phyloP scores from a whole-genome alignment of 192 early-diverging fungal genomes.

The Linnemannia elongata region DNA sequence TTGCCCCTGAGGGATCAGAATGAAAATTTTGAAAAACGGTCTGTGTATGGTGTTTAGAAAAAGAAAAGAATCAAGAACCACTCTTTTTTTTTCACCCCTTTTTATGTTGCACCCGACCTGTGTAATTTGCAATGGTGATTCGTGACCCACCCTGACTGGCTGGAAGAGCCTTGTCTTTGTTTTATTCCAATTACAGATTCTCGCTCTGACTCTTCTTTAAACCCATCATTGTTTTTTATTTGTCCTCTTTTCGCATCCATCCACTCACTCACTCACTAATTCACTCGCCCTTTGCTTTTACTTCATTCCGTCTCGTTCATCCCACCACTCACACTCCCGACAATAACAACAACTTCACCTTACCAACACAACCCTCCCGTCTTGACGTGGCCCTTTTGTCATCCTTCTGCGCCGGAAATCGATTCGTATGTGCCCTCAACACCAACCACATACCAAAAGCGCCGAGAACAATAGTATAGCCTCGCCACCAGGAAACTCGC shows the following conservation, averaged over 20 bases:
- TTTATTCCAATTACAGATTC: background rate
- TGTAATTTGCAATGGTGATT: slow-evolving; percentile 5
- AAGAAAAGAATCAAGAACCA: too few relatives aligned
- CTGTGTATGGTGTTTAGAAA: too few relatives aligned
- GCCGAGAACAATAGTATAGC: background rate
- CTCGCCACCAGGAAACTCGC: background rate
- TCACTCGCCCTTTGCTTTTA: too few relatives aligned
- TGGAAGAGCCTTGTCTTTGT: background rate
- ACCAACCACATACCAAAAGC: background rate
- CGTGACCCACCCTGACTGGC: background rate
- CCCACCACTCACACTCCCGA: background rate
- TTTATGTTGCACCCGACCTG: background rate
- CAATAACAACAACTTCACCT: background rate
- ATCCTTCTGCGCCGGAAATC: background rate
- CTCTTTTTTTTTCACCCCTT: too few relatives aligned
- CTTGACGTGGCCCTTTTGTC: background rate
- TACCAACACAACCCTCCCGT: background rate
- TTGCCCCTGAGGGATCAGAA: too few relatives aligned
- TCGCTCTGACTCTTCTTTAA: slow-evolving; percentile 1
- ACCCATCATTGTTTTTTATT: background rate
- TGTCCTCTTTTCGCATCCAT: too few relatives aligned
- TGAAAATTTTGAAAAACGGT: too few relatives aligned
- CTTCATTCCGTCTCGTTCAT: background rate
- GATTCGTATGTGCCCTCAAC: background rate
- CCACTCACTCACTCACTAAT: background rate